These are phyloP conservation scores for Ogataea wickerhamii DNA, from an alignment of 805 yeast genomes.

Conservation along the genomic window DNA sequence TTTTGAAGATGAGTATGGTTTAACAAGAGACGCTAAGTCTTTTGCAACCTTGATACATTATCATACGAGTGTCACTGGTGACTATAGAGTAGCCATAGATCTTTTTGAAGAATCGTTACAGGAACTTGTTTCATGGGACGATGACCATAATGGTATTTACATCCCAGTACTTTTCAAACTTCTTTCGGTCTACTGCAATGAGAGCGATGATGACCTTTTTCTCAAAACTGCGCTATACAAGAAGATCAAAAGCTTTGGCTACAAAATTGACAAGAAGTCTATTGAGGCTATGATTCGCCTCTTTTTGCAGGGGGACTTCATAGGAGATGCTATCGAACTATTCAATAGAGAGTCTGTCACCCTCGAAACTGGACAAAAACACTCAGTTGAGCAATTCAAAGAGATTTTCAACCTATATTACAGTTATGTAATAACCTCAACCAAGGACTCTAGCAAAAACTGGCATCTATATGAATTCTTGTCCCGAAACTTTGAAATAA, in stretches of 20 bases:
- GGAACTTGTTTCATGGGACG: constrained; percentile 44
- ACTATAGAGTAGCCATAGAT: constrained; percentile 34
- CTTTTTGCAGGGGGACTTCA: constrained; percentile 33
- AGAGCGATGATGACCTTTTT: constrained; percentile 14
- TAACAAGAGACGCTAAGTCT: constrained; percentile 36
- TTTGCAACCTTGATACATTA: constrained; percentile 35
- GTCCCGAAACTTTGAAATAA: constrained; percentile 52
- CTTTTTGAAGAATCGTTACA: constrained; percentile 35
- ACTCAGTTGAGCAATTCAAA: constrained; percentile 15
- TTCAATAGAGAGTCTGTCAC: constrained; percentile 39
- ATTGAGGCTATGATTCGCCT: constrained; percentile 36
- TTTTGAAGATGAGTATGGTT: constrained; percentile 31
- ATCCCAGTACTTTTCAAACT: constrained; percentile 27
- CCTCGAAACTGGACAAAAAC: constrained; percentile 12
- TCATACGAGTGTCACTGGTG: constrained; percentile 26
- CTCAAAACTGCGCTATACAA: constrained; percentile 34
- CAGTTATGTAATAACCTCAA: constrained; percentile 38
- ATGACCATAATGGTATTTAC: constrained; percentile 29
- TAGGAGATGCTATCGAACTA: constrained; percentile 40
- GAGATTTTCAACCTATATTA: constrained; percentile 35
- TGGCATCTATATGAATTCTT: constrained; percentile 58
- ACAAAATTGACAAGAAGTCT: constrained; percentile 35
- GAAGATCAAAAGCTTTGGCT: constrained; percentile 39
- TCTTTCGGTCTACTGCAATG: constrained; percentile 20
- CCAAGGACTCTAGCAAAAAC: constrained; percentile 44